Evolutionary conservation across 768 basidiomycete species (phyloP).

Genomic region (Cyclocybe aegerita): DNA sequence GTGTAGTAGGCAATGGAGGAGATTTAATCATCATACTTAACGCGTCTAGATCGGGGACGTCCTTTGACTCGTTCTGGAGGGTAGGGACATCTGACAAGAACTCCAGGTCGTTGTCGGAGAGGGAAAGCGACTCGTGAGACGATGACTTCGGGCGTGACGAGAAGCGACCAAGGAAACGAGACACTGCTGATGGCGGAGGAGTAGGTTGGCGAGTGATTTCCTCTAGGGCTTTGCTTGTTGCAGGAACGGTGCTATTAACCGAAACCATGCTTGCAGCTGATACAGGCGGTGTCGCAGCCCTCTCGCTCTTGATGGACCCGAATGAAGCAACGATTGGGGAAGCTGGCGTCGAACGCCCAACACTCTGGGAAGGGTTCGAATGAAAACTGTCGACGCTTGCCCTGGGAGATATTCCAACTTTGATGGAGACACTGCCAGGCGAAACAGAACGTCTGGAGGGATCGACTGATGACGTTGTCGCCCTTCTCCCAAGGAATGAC

Average conservation of each 20-base stretch:
- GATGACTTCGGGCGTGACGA: slow-evolving; percentile 43
- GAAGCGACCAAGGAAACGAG: slow-evolving; percentile 80
- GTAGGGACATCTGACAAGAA: slow-evolving; percentile 75
- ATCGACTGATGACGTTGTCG: slow-evolving; percentile 16
- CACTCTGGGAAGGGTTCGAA: slow-evolving; percentile 5
- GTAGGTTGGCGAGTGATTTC: slow-evolving; percentile 20
- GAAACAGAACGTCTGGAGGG: slow-evolving; percentile 16
- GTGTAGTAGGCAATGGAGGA: slow-evolving; percentile 36
- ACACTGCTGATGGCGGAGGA: slow-evolving; percentile 66
- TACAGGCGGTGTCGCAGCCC: neutral
- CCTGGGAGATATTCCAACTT: slow-evolving; percentile 20
- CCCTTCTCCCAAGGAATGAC: slow-evolving; percentile 66
- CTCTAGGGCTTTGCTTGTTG: slow-evolving; percentile 13
- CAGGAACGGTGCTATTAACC: slow-evolving; percentile 12
- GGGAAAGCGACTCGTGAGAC: slow-evolving; percentile 56
- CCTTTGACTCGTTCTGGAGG: slow-evolving; percentile 44
- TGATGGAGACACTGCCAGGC: slow-evolving; percentile 12
- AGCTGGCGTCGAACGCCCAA: slow-evolving; percentile 3
- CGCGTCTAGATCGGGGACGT: slow-evolving; percentile 31
- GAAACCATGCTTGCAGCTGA: slow-evolving; percentile 6
- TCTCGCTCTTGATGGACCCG: slow-evolving; percentile 2
- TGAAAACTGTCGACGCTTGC: slow-evolving; percentile 21
- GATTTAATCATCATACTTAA: slow-evolving; percentile 43
- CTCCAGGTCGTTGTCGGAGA: slow-evolving; percentile 80
- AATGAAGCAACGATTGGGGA: slow-evolving; percentile 10